Percentiles rank a stretch among this genome's conserved stretches.
Conservation (phyloP, 768 basidiomycete genomes). For the Nidularia sp. region DNA sequence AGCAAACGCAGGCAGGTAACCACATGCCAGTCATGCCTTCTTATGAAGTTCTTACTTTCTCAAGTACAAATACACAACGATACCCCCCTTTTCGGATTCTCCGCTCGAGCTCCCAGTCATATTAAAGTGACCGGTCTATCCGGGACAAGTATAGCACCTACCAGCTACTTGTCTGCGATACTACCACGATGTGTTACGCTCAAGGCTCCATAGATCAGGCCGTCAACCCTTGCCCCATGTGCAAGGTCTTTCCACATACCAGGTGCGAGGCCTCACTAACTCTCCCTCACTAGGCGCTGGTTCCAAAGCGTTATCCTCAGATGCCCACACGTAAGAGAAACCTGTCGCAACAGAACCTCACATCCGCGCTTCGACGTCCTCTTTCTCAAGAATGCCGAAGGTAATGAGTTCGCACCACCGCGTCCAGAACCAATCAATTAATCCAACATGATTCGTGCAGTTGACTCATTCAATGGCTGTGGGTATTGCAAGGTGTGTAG, state of each 20-base stretch:
- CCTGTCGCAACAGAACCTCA: slow-evolving; percentile 67
- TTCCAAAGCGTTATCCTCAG: slow-evolving; percentile 32
- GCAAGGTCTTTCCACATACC: slow-evolving; percentile 72
- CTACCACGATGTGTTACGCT: slow-evolving; percentile 64
- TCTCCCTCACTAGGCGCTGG: slow-evolving; percentile 6
- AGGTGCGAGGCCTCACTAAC: slow-evolving; percentile 35
- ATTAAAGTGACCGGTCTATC: slow-evolving; percentile 3
- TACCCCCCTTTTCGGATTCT: slow-evolving; percentile 10
- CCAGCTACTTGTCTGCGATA: not conserved
- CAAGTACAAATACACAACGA: slow-evolving; percentile 13
- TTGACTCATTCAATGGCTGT: slow-evolving; percentile 81
- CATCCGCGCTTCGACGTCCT: slow-evolving; percentile 79
- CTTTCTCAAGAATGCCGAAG: slow-evolving; percentile 85
- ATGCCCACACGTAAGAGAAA: slow-evolving; percentile 73
- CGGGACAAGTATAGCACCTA: too few species aligned
- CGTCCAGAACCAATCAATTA: slow-evolving; percentile 2
- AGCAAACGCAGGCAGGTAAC: slow-evolving; percentile 23
- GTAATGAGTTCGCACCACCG: slow-evolving; percentile 25
- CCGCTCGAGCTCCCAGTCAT: slow-evolving; percentile 2
- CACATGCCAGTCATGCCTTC: slow-evolving; percentile 23
- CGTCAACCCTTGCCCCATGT: slow-evolving; percentile 74
- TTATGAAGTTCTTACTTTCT: slow-evolving; percentile 18
- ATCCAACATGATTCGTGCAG: slow-evolving; percentile 28
- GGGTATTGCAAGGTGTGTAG: slow-evolving; percentile 81
- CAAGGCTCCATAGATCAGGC: slow-evolving; percentile 67